A percentile compares a stretch with the other conserved stretches of the same genome.
phyloP scores from a whole-genome alignment of 768 basidiomycete genomes.

The Suillus brevipes region DNA sequence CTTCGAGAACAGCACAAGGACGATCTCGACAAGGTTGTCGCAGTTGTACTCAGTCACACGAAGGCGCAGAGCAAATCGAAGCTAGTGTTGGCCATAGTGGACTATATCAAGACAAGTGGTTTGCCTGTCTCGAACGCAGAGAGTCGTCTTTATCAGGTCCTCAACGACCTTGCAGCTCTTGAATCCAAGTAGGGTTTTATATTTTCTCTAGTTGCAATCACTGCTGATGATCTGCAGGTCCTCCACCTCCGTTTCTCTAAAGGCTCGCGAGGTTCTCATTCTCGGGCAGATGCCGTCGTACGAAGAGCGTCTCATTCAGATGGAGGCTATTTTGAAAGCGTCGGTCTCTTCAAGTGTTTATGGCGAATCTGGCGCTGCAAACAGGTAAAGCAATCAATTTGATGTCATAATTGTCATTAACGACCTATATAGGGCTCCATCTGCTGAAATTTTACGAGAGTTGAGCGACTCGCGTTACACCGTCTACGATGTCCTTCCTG shows the following conservation, averaged over 20 bases:
- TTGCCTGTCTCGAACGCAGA: slow-evolving; percentile 77
- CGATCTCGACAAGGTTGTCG: slow-evolving; percentile 83
- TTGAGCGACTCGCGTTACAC: slow-evolving; percentile 95
- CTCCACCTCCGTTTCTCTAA: slow-evolving; percentile 88
- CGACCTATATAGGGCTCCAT: slow-evolving; percentile 60
- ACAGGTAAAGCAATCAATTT: slow-evolving; percentile 45
- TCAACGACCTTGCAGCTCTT: slow-evolving; percentile 79
- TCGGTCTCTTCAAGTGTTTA: slow-evolving; percentile 88
- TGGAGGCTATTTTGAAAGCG: slow-evolving; percentile 90
- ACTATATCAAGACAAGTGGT: slow-evolving; percentile 83
- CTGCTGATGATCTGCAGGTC: slow-evolving; percentile 50
- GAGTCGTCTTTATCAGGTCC: slow-evolving; percentile 68
- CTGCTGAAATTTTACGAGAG: slow-evolving; percentile 85
- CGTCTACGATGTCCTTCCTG: slow-evolving; percentile 94
- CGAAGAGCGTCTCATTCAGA: slow-evolving; percentile 90
- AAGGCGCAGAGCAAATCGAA: slow-evolving; percentile 93
- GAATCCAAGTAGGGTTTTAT: slow-evolving; percentile 68
- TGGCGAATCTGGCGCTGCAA: slow-evolving; percentile 71
- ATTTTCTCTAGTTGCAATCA: not conserved
- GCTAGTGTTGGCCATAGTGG: slow-evolving; percentile 81
- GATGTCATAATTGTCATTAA: slow-evolving; percentile 7
- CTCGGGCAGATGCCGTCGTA: slow-evolving; percentile 96
- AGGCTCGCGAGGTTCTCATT: slow-evolving; percentile 96
- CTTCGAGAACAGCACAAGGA: slow-evolving; percentile 93
- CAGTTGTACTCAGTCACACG: slow-evolving; percentile 90